Evolutionary conservation across 495 filamentous ascomycete species (phyloP), one percentile per base, ranked within the genome.

Genomic region (Penicillium psychrofluorescens): DNA sequence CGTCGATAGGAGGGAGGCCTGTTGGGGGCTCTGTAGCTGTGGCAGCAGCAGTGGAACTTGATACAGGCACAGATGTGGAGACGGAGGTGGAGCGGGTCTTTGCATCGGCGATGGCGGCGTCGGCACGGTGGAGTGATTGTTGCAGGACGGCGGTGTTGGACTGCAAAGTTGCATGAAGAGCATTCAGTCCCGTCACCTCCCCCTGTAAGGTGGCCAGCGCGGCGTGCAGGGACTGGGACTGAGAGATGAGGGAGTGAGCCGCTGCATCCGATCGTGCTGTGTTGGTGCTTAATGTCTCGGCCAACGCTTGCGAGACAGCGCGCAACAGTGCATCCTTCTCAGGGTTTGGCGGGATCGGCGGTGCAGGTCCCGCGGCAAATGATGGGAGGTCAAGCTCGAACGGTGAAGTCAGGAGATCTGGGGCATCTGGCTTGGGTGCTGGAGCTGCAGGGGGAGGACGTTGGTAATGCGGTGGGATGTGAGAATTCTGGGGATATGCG

Each of bases 291-390:
- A 91, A 78, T 43, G 83, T 83, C 34, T 77, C 62, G 46, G 79
- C 64, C 9, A 98, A 66, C 1, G 81, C 77, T 22, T 70, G 70
- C 38, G 85, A 86, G 16, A 98, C 75, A 11, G 87, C 83, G 35
- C 81, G 77, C 8, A 95, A 76, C 16, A 98, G 79, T 30, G 82
- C 81, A 60, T 96, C 90, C 58, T 96, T 98, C 67, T 98, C 89
- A 7, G 92, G 92, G 60, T 98, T 98, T 1, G 89, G 91, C 1
- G 92, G 92, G 40, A 95, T 87, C 9, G 90, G 91, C 0, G 91
- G 91, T 0, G 86, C 80, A 28, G 81, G 72, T 35, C 78, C 61
- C 7, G 74, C 63, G 36, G 79, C 63, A 38, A 71, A 63, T 15
- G 68, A 66, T 9, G 87, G 83, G 29, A 90, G 74, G 38, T 83